Evolutionary conservation across 306 rosid species (phyloP).

Genomic region (Gastrolobium bilobum): DNA sequence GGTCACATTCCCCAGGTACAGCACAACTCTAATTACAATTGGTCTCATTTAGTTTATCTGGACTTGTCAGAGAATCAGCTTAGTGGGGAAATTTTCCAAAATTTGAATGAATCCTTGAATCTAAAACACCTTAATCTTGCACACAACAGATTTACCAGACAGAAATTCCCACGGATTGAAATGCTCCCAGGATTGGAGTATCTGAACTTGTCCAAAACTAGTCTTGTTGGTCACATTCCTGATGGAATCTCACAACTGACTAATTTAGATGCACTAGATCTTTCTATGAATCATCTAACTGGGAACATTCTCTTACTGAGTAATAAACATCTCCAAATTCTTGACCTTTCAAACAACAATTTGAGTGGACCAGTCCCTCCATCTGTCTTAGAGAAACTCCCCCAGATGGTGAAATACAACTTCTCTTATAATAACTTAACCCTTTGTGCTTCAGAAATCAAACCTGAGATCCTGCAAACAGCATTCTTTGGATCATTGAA

Average conservation of each 20-base stretch:
- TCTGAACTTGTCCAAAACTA: constrained; percentile 81
- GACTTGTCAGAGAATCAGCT: constrained; percentile 91
- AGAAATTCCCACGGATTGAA: constrained; percentile 69
- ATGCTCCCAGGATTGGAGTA: constrained; percentile 70
- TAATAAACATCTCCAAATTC: constrained; percentile 62
- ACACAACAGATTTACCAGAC: constrained; percentile 76
- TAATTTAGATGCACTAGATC: constrained; percentile 75
- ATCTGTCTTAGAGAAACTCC: constrained; percentile 67
- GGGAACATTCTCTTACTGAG: constrained; percentile 69
- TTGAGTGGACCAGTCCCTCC: constrained; percentile 84
- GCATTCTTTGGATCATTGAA: constrained; percentile 76
- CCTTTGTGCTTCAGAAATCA: constrained; percentile 73
- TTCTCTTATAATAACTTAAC: constrained; percentile 91
- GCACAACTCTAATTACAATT: constrained; percentile 59
- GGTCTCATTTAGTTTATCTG: constrained; percentile 84
- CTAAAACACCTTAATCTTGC: constrained; percentile 87
- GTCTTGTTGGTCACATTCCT: constrained; percentile 81
- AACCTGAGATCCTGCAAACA: constrained; percentile 56
- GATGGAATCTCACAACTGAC: constrained; percentile 63
- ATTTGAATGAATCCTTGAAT: constrained; percentile 63
- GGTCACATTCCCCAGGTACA: constrained; percentile 90
- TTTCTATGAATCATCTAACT: constrained; percentile 79
- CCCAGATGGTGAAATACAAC: constrained; percentile 84
- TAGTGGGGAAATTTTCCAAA: constrained; percentile 75
- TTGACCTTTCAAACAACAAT: constrained; percentile 87